Base-by-base conservation (phyloP, 495 filamentous ascomycete species). In the Penicillium manginii region DNA sequence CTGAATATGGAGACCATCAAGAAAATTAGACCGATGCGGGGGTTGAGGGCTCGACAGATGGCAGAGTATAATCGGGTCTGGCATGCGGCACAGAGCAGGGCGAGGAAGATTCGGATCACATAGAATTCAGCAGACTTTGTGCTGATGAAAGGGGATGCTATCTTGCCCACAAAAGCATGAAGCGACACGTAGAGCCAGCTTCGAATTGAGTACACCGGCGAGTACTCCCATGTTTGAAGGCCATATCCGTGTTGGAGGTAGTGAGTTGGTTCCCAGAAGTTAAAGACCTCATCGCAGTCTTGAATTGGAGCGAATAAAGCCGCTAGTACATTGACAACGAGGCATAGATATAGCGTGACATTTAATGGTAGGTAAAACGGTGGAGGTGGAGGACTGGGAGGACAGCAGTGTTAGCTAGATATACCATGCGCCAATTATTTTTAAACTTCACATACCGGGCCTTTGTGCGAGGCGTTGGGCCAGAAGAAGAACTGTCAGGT, bases 231-330 rank as follows among this genome's bases (percentile, higher is more conserved):
- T 15, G 96, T 99, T 75, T 99, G 91, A 33, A 98, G 77, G 29
- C 96, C 96, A 68, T 93, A 93, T 67, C 91, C 90, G 79, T 97
- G 92, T 58, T 84, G 86, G 29, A 99, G 83, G 71, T 97, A 99
- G 74, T 99, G 96, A 0, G 92, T 86, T 1, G 96, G 94, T 66
- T 99, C 96, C 96, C 96, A 99, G 77, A 96, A 99, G 67, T 99
- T 99, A 81, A 96, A 99, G 4, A 93, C 92, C 77, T 99, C 96
- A 69, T 99, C 96, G 68, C 96, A 99, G 73, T 99, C 96, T 66
- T 97, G 93, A 64, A 99, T 97, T 0, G 96, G 96, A 0, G 91
- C 84, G 65, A 86, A 93, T 18, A 87, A 64, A n/a, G 93, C 93
- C 21, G 93, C 88, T 29, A 93, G 63, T 19, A 86, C 54, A 67